Percentiles rank a stretch among this genome's conserved stretches.
Evolutionary conservation across 371 early-diverging fungal species (phyloP).

Genomic region (Phascolomyces articulosus): DNA sequence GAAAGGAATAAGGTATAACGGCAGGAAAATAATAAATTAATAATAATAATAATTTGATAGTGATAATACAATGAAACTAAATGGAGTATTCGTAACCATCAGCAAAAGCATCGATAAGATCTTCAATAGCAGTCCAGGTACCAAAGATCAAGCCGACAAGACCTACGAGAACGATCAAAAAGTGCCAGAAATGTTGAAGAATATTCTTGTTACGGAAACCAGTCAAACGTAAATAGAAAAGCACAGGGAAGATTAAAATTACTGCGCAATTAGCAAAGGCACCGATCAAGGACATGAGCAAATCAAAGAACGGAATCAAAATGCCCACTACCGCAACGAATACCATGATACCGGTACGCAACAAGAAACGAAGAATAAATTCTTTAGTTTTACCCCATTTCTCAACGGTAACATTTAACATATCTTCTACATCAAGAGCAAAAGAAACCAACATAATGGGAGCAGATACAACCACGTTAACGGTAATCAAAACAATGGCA

Average conservation of each 20-base stretch:
- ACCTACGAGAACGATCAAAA: conserved; percentile 63
- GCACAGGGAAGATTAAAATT: conserved; percentile 83
- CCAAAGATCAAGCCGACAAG: conserved; percentile 75
- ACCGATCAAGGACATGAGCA: conserved; percentile 83
- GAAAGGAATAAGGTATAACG: too few relatives aligned
- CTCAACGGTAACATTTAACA: conserved; percentile 52
- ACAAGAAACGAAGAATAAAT: conserved; percentile 52
- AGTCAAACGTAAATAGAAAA: conserved; percentile 76
- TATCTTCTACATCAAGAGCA: conserved; percentile 69
- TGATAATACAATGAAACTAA: too few relatives aligned
- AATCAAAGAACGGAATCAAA: conserved; percentile 78
- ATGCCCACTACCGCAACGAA: conserved; percentile 65
- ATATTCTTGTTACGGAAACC: conserved; percentile 60
- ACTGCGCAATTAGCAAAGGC: conserved; percentile 77
- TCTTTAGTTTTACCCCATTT: conserved; percentile 53
- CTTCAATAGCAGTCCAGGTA: conserved; percentile 68
- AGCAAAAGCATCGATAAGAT: conserved; percentile 39
- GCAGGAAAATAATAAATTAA: too few relatives aligned
- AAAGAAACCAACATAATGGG: conserved; percentile 84
- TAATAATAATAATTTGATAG: too few relatives aligned
- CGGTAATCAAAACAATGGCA: conserved; percentile 75
- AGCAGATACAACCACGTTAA: conserved; percentile 80
- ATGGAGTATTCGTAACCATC: conserved; percentile 5
- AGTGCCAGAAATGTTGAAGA: conserved; percentile 59
- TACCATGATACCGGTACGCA: conserved; percentile 58